These are phyloP conservation scores for Phytophthora crassamura DNA, from an alignment of 352 stramenopile genomes.

Conservation along the genomic window DNA sequence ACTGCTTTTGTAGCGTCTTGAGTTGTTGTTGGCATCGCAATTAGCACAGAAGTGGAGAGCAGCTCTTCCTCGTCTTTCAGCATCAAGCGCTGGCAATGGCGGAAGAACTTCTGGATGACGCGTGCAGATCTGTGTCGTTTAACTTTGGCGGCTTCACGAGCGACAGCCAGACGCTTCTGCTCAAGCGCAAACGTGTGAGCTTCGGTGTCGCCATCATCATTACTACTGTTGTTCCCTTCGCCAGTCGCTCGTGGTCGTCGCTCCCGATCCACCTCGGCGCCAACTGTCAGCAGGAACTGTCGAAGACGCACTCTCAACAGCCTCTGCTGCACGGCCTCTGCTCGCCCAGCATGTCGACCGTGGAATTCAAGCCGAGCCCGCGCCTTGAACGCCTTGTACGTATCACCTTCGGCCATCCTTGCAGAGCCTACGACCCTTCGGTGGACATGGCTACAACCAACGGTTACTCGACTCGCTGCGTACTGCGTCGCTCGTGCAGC, in stretches of 20 bases:
- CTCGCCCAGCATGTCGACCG: constrained; percentile 11
- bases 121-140: constrained; percentile 17
- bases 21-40: constrained; percentile 12
- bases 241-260: not conserved
- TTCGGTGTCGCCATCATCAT: not conserved
- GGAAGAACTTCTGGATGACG: constrained; percentile 17
- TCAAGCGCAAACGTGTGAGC: constrained; percentile 19
- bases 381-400: constrained; percentile 40
- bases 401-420: constrained; percentile 13
- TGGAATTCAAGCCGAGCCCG: constrained; percentile 22
- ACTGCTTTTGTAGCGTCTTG: not conserved
- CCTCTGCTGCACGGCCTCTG: constrained; percentile 20
- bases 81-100: not conserved
- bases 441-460: constrained; percentile 33
- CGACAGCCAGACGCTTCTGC: constrained; percentile 28
- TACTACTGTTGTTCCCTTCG: not conserved
- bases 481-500: too few species aligned
- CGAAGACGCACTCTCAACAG: constrained; percentile 39
- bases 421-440: constrained; percentile 25
- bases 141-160: constrained; percentile 14
- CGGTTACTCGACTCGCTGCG: too few species aligned
- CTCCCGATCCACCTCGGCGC: constrained; percentile 9
- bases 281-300: constrained; percentile 33
- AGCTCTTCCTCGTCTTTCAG: constrained; percentile 29
- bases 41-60: constrained; percentile 30